phyloP scores from a whole-genome alignment of 1,139 yeast genomes.

The Kodamaea anthophila region DNA sequence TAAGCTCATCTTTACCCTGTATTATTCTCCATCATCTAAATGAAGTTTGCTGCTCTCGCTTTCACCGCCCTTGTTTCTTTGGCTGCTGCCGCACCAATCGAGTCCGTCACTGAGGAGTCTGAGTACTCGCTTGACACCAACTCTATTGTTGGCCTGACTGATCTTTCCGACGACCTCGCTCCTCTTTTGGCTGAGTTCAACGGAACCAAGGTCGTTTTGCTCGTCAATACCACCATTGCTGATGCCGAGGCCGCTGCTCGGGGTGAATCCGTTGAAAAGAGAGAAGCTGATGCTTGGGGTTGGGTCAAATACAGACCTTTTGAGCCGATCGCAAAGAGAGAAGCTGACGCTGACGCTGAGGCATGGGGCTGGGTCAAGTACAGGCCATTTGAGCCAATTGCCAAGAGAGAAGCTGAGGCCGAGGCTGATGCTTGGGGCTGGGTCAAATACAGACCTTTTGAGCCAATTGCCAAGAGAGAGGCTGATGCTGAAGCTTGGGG shows the following conservation, averaged over 20 bases:
- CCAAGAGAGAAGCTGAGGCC: conserved; percentile 12
- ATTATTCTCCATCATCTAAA: too few species aligned
- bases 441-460: conserved; percentile 9
- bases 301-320: conserved; percentile 12
- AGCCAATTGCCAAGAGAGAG: conserved; percentile 11
- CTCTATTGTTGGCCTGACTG: conserved; percentile 11
- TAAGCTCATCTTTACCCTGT: too few species aligned
- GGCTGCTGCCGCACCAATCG: too few species aligned
- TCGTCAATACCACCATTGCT: conserved; percentile 15
- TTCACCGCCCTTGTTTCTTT: conserved; percentile 10
- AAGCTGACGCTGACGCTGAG: too few species aligned
- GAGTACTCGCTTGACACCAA: conserved; percentile 11
- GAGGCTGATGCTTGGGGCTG: conserved; percentile 11
- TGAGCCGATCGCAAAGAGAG: conserved; percentile 14
- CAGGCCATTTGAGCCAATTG: conserved; percentile 12
- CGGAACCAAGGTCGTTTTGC: conserved; percentile 13
- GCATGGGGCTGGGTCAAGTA: conserved; percentile 13
- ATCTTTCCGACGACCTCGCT: conserved; percentile 12
- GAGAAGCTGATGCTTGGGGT: conserved; percentile 10
- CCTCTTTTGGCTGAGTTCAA: conserved; percentile 13
- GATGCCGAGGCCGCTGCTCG: conserved; percentile 6
- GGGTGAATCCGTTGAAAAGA: conserved; percentile 12
- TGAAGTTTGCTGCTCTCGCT: conserved; percentile 11
- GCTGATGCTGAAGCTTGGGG: conserved; percentile 9
- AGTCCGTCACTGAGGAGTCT: conserved; percentile 5